Evolutionary conservation across 2,329 filamentous ascomycete species (phyloP).

Genomic region (Colletotrichum lupini): DNA sequence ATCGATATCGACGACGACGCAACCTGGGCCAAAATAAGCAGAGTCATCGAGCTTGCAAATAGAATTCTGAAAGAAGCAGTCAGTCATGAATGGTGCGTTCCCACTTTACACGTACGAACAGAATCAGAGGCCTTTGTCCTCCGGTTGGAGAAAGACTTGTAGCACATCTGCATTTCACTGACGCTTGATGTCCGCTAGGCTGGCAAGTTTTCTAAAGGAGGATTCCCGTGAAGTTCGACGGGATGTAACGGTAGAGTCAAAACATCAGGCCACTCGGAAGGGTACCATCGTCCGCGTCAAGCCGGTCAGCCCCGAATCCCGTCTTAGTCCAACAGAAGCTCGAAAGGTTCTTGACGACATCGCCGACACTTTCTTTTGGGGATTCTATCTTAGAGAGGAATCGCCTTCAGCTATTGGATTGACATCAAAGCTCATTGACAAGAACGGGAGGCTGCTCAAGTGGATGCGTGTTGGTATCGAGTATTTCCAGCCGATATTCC

Average conservation of each 20-base stretch:
- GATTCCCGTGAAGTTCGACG: neutral
- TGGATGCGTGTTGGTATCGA: neutral
- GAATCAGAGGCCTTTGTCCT: neutral
- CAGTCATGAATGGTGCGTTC: slow-evolving; percentile 6
- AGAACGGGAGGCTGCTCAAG: neutral
- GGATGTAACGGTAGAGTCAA: neutral
- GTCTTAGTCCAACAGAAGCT: neutral
- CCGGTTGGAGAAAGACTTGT: neutral
- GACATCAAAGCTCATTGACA: neutral
- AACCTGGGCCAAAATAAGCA: neutral
- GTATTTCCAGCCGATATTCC: neutral
- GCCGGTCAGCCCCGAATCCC: neutral
- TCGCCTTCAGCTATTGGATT: neutral
- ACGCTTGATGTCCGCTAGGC: neutral
- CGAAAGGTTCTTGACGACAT: neutral
- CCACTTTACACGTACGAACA: too few species aligned
- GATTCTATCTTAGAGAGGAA: slow-evolving; percentile 6
- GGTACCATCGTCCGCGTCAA: neutral
- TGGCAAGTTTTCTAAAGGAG: neutral
- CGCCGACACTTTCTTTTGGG: slow-evolving; percentile 1
- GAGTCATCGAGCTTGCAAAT: slow-evolving; percentile 15
- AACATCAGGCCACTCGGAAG: too few species aligned
- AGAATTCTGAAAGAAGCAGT: slow-evolving; percentile 1
- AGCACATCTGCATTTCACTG: neutral
- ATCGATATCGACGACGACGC: slow-evolving; percentile 6